A percentile compares a stretch with the other conserved stretches of the same genome.
phyloP scores from a whole-genome alignment of 2,329 filamentous ascomycete species.

The Calonectria montana region DNA sequence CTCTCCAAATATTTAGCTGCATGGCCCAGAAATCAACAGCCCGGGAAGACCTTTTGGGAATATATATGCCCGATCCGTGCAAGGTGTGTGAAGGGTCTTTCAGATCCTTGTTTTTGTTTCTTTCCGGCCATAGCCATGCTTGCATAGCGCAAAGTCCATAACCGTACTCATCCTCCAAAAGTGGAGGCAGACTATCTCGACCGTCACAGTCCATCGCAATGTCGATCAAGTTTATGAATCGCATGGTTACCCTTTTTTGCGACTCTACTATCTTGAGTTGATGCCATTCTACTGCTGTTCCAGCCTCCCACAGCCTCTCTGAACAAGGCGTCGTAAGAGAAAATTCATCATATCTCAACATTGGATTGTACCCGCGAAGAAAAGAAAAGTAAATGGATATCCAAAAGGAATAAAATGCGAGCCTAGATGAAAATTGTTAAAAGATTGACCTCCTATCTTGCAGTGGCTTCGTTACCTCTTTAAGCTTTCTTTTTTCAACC shows the following conservation, averaged over 20 bases:
- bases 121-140: background rate
- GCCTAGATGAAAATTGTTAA: background rate
- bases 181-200: background rate
- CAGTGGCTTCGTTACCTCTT: background rate
- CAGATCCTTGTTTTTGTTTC: background rate
- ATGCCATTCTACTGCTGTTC: background rate
- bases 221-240: background rate
- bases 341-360: background rate
- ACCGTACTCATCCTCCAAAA: background rate
- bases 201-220: background rate
- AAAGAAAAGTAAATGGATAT: background rate
- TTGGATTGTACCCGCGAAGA: background rate
- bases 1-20: background rate
- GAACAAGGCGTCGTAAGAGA: background rate
- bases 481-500: background rate
- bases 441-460: background rate
- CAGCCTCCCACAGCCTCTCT: background rate
- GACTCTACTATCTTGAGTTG: background rate
- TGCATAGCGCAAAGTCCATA: background rate
- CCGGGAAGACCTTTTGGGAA: background rate
- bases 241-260: background rate
- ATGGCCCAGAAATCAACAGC: background rate
- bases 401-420: background rate
- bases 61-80: background rate
- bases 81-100: background rate